Evolutionary conservation across 441 rosid genomes (phyloP).

Genomic region (Eutrema salsugineum): DNA sequence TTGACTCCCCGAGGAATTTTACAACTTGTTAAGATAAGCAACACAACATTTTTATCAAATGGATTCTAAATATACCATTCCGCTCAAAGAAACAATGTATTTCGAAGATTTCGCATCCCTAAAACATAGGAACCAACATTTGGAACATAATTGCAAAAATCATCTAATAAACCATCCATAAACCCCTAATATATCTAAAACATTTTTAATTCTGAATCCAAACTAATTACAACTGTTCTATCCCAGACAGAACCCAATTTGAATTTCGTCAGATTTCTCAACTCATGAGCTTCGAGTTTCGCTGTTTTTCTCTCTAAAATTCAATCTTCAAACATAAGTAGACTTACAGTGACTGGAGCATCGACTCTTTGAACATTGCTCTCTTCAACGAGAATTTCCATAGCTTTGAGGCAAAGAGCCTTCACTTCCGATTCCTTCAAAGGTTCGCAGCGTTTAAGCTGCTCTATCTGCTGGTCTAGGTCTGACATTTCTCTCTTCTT

Average conservation of each 20-base stretch:
- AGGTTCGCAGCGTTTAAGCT: slow-evolving; percentile 85
- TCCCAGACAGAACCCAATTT: background rate
- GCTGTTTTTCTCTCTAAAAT: background rate
- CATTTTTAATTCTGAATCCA: background rate
- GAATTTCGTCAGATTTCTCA: background rate
- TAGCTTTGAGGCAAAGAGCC: slow-evolving; percentile 87
- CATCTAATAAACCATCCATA: background rate
- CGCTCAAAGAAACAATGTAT: background rate
- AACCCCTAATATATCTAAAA: background rate
- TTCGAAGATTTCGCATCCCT: background rate
- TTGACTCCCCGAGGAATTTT: background rate
- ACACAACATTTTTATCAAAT: background rate
- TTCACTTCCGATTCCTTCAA: slow-evolving; percentile 88
- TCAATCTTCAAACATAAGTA: background rate
- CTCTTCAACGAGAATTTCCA: slow-evolving; percentile 89
- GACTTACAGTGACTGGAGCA: slow-evolving; percentile 78
- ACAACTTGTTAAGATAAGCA: background rate
- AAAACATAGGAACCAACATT: background rate
- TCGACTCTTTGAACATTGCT: slow-evolving; percentile 95
- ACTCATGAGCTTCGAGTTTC: background rate
- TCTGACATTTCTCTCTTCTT: slow-evolving; percentile 63
- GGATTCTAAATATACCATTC: background rate
- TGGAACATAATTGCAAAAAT: background rate
- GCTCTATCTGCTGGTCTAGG: slow-evolving; percentile 85
- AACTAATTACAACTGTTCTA: background rate